Evolutionary conservation across 1,139 yeast genomes (phyloP).

Genomic region (Suhomyces coccinellae): DNA sequence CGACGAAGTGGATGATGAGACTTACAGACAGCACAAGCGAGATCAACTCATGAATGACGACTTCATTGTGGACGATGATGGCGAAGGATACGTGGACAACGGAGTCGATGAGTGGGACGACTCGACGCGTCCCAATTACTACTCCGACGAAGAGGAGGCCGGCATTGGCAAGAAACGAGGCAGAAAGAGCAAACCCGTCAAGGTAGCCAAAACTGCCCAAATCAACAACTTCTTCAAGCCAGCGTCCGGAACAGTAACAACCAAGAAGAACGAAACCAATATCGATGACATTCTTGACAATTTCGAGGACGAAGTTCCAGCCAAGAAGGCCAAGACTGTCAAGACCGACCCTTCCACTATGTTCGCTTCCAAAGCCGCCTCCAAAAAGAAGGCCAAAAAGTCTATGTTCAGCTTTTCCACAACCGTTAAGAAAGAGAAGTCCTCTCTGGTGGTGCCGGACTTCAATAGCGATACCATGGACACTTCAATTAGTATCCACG

Average conservation of each 20-base stretch:
- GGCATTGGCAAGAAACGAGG: conserved; percentile 31
- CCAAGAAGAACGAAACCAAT: conserved; percentile 35
- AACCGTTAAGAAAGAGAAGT: conserved; percentile 21
- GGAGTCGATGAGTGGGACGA: conserved; percentile 90
- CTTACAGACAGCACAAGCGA: conserved; percentile 74
- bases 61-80: conserved; percentile 91
- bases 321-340: conserved; percentile 23
- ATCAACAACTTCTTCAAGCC: conserved; percentile 58
- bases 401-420: conserved; percentile 31
- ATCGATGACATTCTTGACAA: conserved; percentile 50
- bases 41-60: conserved; percentile 84
- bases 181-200: conserved; percentile 35
- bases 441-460: conserved; percentile 11
- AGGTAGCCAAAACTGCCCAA: conserved; percentile 49
- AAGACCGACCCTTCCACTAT: conserved; percentile 16
- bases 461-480: conserved; percentile 8
- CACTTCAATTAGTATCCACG: conserved; percentile 11
- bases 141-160: conserved; percentile 53
- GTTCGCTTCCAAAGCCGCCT: conserved; percentile 8
- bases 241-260: conserved; percentile 32
- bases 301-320: conserved; percentile 29
- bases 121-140: conserved; percentile 48
- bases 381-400: conserved; percentile 16
- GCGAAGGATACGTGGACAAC: conserved; percentile 86
- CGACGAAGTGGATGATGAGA: conserved; percentile 84